Percentiles rank a stretch among this genome's conserved stretches.
Evolutionary conservation across 2,329 filamentous ascomycete species (phyloP).

Genomic region (Cercospora janseana): DNA sequence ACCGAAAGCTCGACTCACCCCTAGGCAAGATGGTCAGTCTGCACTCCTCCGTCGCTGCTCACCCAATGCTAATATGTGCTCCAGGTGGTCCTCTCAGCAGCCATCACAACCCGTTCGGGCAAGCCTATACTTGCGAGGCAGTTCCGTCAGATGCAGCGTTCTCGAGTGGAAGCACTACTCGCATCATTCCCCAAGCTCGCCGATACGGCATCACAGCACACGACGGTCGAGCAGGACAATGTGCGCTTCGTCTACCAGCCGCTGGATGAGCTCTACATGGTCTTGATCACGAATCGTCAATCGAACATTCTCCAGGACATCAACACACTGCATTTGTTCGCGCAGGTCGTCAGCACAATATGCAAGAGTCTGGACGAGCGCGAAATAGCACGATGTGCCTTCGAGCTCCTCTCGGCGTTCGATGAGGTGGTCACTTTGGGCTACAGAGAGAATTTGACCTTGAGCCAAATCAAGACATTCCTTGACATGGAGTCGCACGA

Average conservation of each 20-base stretch:
- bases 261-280: constrained; percentile 98
- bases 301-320: constrained; percentile 99
- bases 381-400: constrained; percentile 92
- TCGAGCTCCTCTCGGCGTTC: constrained; percentile 92
- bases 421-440: constrained; percentile 95
- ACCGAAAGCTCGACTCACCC: no score
- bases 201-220: constrained; percentile 94
- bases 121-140: constrained; percentile 97
- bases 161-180: constrained; percentile 91
- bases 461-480: constrained; percentile 98
- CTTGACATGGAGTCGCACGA: constrained; percentile 99
- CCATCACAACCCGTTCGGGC: constrained; percentile 96
- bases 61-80: constrained; percentile 13
- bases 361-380: constrained; percentile 95
- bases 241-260: constrained; percentile 99
- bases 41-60: background rate
- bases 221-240: constrained; percentile 97
- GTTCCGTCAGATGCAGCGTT: constrained; percentile 96
- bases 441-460: constrained; percentile 91
- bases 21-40: background rate
- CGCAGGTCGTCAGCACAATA: constrained; percentile 92
- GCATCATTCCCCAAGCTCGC: constrained; percentile 97
- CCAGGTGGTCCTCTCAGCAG: constrained; percentile 96
- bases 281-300: constrained; percentile 98
- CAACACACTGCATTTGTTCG: constrained; percentile 95